A percentile compares a stretch with the other conserved stretches of the same genome.
phyloP scores from a whole-genome alignment of 2,329 filamentous ascomycete genomes.

The Colletotrichum plurivorum region DNA sequence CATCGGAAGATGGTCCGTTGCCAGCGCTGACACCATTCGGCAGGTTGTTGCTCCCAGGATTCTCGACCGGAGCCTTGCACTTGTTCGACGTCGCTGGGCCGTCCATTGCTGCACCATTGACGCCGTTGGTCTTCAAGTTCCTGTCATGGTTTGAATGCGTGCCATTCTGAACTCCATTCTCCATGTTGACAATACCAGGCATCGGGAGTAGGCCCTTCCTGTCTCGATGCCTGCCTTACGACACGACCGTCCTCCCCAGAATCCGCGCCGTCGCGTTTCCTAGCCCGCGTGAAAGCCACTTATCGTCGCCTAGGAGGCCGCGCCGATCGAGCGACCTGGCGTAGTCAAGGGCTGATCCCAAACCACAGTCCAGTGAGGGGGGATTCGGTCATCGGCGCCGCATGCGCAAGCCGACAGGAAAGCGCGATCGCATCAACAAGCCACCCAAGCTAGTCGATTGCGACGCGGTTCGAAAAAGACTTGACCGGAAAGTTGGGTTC shows the following conservation, averaged over 20 bases:
- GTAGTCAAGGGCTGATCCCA: constrained; percentile 27
- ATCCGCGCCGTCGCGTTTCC: constrained; percentile 1
- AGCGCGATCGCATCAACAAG: constrained; percentile 38
- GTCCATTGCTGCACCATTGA: constrained; percentile 54
- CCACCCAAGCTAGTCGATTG: background rate
- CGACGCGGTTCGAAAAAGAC: background rate
- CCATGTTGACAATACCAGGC: constrained; percentile 70
- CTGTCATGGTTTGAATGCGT: constrained; percentile 70
- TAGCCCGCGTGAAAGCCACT: background rate
- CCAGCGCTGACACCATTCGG: constrained; percentile 48
- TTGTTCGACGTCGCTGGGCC: constrained; percentile 50
- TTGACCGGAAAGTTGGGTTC: background rate
- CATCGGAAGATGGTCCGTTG: constrained; percentile 37
- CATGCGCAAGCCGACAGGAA: constrained; percentile 34
- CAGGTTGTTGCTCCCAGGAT: constrained; percentile 43
- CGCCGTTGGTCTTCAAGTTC: constrained; percentile 59
- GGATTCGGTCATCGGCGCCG: constrained; percentile 40
- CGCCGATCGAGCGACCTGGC: constrained; percentile 7
- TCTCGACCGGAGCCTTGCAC: constrained; percentile 45
- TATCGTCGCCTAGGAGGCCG: constrained; percentile 3
- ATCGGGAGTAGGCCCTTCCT: constrained; percentile 51
- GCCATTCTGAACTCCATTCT: constrained; percentile 67
- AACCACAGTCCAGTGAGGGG: constrained; percentile 19
- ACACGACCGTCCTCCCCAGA: constrained; percentile 35
- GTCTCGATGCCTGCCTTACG: constrained; percentile 38